A percentile compares a stretch with the other conserved stretches of the same genome.
These are phyloP conservation scores for Phytophthora quininea DNA, from an alignment of 352 stramenopile species.

Conservation along the genomic window DNA sequence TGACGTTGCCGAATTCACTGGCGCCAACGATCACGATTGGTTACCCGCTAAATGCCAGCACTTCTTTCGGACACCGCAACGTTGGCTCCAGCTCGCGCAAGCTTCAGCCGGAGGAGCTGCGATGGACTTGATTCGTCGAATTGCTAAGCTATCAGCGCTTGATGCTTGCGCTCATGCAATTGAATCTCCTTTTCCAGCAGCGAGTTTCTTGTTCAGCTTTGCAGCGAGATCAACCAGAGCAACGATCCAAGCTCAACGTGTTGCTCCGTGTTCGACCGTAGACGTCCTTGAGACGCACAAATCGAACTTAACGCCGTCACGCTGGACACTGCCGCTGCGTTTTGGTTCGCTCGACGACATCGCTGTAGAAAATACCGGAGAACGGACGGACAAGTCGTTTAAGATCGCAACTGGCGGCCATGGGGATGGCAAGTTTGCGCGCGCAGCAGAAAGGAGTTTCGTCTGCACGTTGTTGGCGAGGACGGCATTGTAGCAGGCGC, in stretches of 20 bases:
- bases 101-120: constrained; percentile 26
- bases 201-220: constrained; percentile 23
- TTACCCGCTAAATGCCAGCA: constrained; percentile 60
- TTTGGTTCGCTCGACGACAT: constrained; percentile 27
- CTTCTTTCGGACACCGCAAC: constrained; percentile 53
- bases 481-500: constrained; percentile 49
- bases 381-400: constrained; percentile 28
- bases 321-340: constrained; percentile 18
- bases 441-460: constrained; percentile 10
- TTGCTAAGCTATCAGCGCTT: not conserved
- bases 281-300: constrained; percentile 14
- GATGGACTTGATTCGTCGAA: constrained; percentile 10
- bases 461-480: constrained; percentile 15
- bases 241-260: constrained; percentile 13
- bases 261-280: constrained; percentile 13
- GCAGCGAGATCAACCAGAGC: constrained; percentile 16
- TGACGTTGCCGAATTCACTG: constrained; percentile 48
- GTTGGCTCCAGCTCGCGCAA: constrained; percentile 42
- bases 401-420: constrained; percentile 18
- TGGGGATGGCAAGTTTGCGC: constrained; percentile 32
- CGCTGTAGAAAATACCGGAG: constrained; percentile 30
- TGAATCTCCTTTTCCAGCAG: constrained; percentile 31
- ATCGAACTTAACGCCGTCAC: constrained; percentile 31
- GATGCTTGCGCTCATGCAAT: constrained; percentile 24
- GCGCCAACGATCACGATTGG: constrained; percentile 47